phyloP scores from a whole-genome alignment of 495 filamentous ascomycete genomes.

The Xylaria flabelliformis region DNA sequence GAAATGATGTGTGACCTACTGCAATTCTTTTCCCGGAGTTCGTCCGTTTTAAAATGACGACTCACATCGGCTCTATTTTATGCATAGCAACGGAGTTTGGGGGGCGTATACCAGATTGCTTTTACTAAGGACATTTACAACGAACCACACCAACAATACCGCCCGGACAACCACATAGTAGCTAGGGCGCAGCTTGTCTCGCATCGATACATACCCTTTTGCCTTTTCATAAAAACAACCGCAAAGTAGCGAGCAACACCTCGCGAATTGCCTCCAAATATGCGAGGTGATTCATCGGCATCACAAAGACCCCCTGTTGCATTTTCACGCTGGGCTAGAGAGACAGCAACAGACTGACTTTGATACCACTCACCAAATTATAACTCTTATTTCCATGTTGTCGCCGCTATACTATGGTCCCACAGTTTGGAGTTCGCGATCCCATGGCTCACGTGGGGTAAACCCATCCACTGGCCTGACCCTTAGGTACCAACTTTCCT shows the following conservation, averaged over 20 bases:
- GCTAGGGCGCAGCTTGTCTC: neutral
- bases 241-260: neutral
- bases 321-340: neutral
- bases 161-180: neutral
- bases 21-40: neutral
- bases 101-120: slow-evolving; percentile 36
- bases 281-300: neutral
- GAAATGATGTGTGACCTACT: slow-evolving; percentile 30
- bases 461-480: neutral
- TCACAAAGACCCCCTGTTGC: neutral
- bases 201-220: neutral
- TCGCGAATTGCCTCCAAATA: neutral
- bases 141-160: neutral
- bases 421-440: slow-evolving; percentile 4
- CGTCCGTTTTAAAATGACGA: slow-evolving; percentile 1
- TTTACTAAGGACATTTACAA: slow-evolving; percentile 20
- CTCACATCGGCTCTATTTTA: slow-evolving; percentile 28
- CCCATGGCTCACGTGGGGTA: slow-evolving; percentile 6
- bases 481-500: neutral
- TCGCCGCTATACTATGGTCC: neutral
- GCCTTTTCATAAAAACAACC: neutral
- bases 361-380: neutral
- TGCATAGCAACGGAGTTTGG: slow-evolving; percentile 41
- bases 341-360: neutral
- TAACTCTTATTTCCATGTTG: slow-evolving; percentile 2